A percentile compares a stretch with the other conserved stretches of the same genome.
Conservation (phyloP, 2,329 filamentous ascomycete species). For the Pseudogymnoascus sp. region DNA sequence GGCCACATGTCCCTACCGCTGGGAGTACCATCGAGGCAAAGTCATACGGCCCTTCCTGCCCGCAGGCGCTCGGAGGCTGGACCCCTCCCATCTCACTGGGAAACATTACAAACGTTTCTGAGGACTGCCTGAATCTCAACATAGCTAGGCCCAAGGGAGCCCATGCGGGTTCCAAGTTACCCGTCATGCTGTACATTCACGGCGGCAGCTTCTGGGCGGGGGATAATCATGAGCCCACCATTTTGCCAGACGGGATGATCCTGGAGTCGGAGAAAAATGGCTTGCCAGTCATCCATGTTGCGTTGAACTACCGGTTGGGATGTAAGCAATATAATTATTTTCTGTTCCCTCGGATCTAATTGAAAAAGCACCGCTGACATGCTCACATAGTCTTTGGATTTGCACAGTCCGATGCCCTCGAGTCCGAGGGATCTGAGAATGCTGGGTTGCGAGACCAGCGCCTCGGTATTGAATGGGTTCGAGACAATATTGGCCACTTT, state of each 20-base stretch:
- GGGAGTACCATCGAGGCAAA: conserved; percentile 34
- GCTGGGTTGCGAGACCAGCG: conserved; percentile 55
- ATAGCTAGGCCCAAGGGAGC: conserved; percentile 51
- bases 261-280: conserved; percentile 39
- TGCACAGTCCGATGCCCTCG: conserved; percentile 47
- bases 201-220: conserved; percentile 42
- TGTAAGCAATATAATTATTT: conserved; percentile 13
- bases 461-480: conserved; percentile 50
- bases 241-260: conserved; percentile 39
- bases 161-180: conserved; percentile 46
- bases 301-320: conserved; percentile 46
- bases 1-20: conserved; percentile 26
- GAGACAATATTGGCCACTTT: conserved; percentile 49
- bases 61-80: conserved; percentile 32
- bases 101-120: conserved; percentile 36
- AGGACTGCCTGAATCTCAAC: conserved; percentile 56
- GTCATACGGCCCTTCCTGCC: conserved; percentile 38
- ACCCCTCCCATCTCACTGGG: conserved; percentile 28
- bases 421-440: conserved; percentile 49
- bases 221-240: background rate
- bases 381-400: conserved; percentile 60
- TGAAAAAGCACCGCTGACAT: conserved; percentile 22
- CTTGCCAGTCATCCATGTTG: conserved; percentile 47
- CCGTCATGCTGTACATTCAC: conserved; percentile 63
- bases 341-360: background rate